Evolutionary conservation across 2,329 filamentous ascomycete species (phyloP).

Genomic region (Aspergillus luchuensis): DNA sequence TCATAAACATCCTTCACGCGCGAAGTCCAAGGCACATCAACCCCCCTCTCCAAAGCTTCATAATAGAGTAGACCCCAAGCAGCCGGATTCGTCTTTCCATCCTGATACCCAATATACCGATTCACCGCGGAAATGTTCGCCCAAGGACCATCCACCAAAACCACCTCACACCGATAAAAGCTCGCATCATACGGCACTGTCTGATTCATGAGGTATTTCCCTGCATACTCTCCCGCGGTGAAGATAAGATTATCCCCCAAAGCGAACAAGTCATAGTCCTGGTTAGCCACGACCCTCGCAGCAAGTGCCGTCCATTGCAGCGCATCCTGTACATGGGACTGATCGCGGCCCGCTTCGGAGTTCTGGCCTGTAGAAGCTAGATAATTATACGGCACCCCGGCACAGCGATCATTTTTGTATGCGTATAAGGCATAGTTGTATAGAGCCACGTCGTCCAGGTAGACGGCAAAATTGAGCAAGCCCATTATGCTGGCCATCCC

Average conservation of each 20-base stretch:
- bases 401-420: conserved; percentile 42
- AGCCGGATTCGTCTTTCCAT: too few species aligned
- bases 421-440: conserved; percentile 47
- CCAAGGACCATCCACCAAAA: conserved; percentile 46
- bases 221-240: conserved; percentile 42
- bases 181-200: conserved; percentile 39
- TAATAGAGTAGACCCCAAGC: too few species aligned
- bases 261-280: conserved; percentile 40
- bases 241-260: conserved; percentile 37
- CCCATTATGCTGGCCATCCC: conserved; percentile 46
- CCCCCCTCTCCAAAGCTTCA: too few species aligned
- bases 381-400: conserved; percentile 31
- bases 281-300: conserved; percentile 37
- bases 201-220: conserved; percentile 43
- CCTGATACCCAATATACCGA: neutral
- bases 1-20: too few species aligned
- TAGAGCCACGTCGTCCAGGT: conserved; percentile 44
- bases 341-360: conserved; percentile 44
- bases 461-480: conserved; percentile 44
- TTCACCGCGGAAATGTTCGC: conserved; percentile 25
- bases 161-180: conserved; percentile 44
- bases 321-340: conserved; percentile 34
- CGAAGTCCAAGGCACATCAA: too few species aligned
- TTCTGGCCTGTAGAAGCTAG: conserved; percentile 41
- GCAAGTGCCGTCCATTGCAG: conserved; percentile 41